Base-by-base conservation (phyloP, 129 eudicot genomes). In the Saposhnikovia divaricata region DNA sequence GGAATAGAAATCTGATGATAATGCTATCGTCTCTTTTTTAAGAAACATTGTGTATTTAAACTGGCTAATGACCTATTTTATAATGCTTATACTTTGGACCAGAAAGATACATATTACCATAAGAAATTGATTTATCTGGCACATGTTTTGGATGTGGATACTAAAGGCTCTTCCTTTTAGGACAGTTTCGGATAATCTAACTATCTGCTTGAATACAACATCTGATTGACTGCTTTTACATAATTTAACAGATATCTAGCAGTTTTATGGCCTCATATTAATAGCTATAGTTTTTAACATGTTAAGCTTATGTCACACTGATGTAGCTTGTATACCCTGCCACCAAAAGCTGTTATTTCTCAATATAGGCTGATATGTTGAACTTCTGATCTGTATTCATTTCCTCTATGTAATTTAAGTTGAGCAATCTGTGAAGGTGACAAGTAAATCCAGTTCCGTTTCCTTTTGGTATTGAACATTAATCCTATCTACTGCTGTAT, bases 291-390 rank as follows among this genome's bases (percentile, higher is more conserved):
- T 23, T 23, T 21, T 25, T 21, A 4, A 72, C 34, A 1, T 23
- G 28, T 2, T 43, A 38, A 34, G 21, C 23, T 19, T 19, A 68
- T 55, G 25, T 68, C 16, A 2, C 10, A 18, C 46, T 68, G 59
- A 65, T 66, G 28, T 25, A 45, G 76, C 75, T 70, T 72, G 55
- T 45, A 47, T 71, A 23, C 43, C 51, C 53, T 79, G 81, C 81
- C 66, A 78, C 39, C 9, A 48, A 66, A 79, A 28, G 12, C 40
- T 78, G 31, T 45, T 27, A 44, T 78, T 11, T 11, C 73, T 34
- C n/a, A 21, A 1, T 42, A 19, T 78, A 31, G 42, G 59, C 38
- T 75, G 79, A 59, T 81, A 51, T 69, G 47, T 57, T 47, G 76
- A 72, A 43, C 47, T 63, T 55, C 55, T 59, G 28, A 57, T 73